Conservation (phyloP, 768 basidiomycete species). For the Boletus vinaceobasis region DNA sequence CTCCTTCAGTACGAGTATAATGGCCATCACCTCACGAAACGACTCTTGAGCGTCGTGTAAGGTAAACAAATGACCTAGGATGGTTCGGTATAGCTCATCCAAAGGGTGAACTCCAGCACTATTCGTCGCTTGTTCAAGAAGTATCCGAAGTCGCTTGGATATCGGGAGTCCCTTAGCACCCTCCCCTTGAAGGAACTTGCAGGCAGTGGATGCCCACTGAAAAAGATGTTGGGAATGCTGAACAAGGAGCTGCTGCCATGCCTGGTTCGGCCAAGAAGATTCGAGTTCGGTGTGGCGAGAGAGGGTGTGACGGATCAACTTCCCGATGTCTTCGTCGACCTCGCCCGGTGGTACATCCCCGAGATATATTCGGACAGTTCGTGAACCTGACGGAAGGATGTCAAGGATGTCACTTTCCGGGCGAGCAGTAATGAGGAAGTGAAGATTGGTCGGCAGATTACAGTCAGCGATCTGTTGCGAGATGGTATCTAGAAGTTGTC, state of each 20-base stretch:
- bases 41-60: background rate
- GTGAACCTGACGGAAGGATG: too few relatives aligned
- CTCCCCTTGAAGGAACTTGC: conserved; percentile 22
- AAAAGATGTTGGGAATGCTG: conserved; percentile 31
- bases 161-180: background rate
- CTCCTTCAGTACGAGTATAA: background rate
- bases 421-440: conserved; percentile 26
- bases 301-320: conserved; percentile 16
- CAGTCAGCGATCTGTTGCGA: conserved; percentile 5
- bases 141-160: background rate
- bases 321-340: conserved; percentile 17
- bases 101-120: background rate
- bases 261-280: conserved; percentile 15
- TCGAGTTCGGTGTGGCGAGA: conserved; percentile 10
- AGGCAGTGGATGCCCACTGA: conserved; percentile 33
- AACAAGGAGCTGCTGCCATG: conserved; percentile 21
- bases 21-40: background rate
- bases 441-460: conserved; percentile 21
- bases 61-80: background rate
- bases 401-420: conserved; percentile 27
- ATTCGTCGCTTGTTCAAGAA: background rate
- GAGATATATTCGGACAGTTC: too few relatives aligned
- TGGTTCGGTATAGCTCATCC: background rate
- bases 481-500: conserved; percentile 21
- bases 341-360: too few relatives aligned